These are phyloP conservation scores for Pinus taeda DNA, from an alignment of 75 land plant genomes.

Conservation along the genomic window DNA sequence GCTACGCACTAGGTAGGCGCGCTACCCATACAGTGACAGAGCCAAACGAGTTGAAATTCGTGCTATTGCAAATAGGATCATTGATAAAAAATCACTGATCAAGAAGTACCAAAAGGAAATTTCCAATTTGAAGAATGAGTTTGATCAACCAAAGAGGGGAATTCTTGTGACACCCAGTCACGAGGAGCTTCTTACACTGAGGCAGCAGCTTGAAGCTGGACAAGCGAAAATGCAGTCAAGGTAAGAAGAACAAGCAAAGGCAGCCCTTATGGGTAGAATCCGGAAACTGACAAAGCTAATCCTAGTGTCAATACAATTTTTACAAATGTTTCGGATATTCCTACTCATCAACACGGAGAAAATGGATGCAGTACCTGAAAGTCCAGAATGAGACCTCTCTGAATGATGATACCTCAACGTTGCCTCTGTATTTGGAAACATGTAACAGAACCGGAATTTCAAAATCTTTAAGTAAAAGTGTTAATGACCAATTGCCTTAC, in stretches of 20 bases:
- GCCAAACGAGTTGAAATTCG: constrained; percentile 84
- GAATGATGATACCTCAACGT: too few species aligned
- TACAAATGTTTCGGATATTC: constrained; percentile 20
- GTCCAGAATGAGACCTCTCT: too few species aligned
- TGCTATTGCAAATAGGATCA: constrained; percentile 85
- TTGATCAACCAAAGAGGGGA: constrained; percentile 82
- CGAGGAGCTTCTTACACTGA: constrained; percentile 79
- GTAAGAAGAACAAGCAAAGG: constrained; percentile 55
- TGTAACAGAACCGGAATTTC: too few species aligned
- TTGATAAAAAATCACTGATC: constrained; percentile 97
- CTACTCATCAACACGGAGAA: constrained; percentile 32
- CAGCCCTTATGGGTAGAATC: constrained; percentile 52
- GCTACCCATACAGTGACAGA: too few species aligned
- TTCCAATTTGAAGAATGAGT: constrained; percentile 69
- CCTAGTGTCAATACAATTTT: constrained; percentile 41
- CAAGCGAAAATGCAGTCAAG: constrained; percentile 52
- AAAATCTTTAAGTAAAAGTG: too few species aligned
- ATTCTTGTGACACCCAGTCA: constrained; percentile 48
- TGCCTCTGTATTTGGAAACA: too few species aligned
- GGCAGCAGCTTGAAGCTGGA: constrained; percentile 72
- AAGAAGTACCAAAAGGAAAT: constrained; percentile 97
- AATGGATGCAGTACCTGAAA: too few species aligned
- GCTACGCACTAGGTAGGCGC: too few species aligned
- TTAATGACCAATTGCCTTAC: too few species aligned
- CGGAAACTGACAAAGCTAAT: constrained; percentile 54